These are phyloP conservation scores for Xylariaceae sp. DNA, from an alignment of 2,329 filamentous ascomycete species.

Conservation along the genomic window DNA sequence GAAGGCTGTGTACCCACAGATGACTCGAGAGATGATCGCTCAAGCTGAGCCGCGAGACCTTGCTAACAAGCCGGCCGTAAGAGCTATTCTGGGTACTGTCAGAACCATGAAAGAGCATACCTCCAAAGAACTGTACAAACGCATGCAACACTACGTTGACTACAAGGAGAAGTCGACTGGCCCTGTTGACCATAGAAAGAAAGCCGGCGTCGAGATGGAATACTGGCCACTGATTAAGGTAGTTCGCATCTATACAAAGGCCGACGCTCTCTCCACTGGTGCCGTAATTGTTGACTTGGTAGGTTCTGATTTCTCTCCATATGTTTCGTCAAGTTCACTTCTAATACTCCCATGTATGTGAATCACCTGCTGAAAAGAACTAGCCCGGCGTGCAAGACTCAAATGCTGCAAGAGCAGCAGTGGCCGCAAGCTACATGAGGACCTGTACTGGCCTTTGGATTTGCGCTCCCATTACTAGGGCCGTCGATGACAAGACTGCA, in stretches of 20 bases:
- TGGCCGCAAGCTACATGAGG: conserved; percentile 55
- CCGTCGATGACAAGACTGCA: conserved; percentile 60
- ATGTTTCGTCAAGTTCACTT: too few relatives aligned
- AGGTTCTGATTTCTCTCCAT: conserved; percentile 7
- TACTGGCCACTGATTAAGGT: conserved; percentile 46
- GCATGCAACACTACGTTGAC: conserved; percentile 30
- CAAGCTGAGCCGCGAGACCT: conserved; percentile 19
- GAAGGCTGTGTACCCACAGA: conserved; percentile 27
- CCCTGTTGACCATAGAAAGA: conserved; percentile 9
- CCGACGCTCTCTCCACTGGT: conserved; percentile 34
- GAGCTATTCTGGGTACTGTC: conserved; percentile 24
- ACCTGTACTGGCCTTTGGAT: conserved; percentile 59
- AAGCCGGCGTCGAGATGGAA: conserved; percentile 17
- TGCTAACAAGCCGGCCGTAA: conserved; percentile 22
- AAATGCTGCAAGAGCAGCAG: conserved; percentile 55
- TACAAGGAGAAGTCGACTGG: conserved; percentile 28
- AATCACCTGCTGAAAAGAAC: conserved; percentile 12
- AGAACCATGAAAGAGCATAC: conserved; percentile 21
- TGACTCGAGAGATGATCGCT: conserved; percentile 29
- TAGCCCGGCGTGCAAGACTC: conserved; percentile 51
- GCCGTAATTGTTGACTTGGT: conserved; percentile 35
- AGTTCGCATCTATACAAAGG: conserved; percentile 39
- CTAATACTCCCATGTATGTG: background rate
- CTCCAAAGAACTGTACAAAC: conserved; percentile 22
- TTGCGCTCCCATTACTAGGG: conserved; percentile 59